phyloP scores from a whole-genome alignment of 495 filamentous ascomycete species.

The Cercophora samala region DNA sequence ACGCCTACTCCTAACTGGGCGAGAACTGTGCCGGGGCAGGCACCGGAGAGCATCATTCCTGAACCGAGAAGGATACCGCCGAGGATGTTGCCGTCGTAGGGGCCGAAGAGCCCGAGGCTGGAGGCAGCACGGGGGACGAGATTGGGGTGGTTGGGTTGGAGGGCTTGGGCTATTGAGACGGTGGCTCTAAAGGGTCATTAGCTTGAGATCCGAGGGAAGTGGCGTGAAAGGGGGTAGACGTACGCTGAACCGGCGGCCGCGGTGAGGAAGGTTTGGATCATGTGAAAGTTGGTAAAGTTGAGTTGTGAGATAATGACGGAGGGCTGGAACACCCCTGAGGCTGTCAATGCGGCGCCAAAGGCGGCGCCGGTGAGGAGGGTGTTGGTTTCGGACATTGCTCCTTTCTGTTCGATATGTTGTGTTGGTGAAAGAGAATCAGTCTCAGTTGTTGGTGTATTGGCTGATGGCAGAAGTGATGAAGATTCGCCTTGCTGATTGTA shows the following conservation, averaged over 20 bases:
- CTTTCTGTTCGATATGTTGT: neutral
- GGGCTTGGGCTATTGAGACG: neutral
- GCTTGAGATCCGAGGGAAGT: neutral
- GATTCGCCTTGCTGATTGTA: neutral
- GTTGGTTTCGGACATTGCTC: constrained; percentile 22
- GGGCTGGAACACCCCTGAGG: constrained; percentile 52
- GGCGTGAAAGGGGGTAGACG: constrained; percentile 21
- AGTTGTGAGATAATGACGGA: constrained; percentile 53
- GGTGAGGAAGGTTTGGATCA: constrained; percentile 56
- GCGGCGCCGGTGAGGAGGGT: constrained; percentile 43
- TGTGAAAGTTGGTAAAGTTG: constrained; percentile 52
- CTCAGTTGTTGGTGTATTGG: neutral
- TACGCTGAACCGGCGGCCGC: constrained; percentile 56
- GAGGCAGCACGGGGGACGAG: constrained; percentile 36
- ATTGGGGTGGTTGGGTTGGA: constrained; percentile 23
- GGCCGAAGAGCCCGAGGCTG: constrained; percentile 39
- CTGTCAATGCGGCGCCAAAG: constrained; percentile 55
- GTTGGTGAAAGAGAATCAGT: neutral
- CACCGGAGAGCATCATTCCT: constrained; percentile 54
- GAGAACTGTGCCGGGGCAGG: constrained; percentile 56
- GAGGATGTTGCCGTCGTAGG: constrained; percentile 55
- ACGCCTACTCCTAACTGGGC: constrained; percentile 52
- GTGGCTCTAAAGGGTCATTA: neutral
- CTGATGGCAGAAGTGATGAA: neutral
- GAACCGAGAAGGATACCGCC: constrained; percentile 52